These are phyloP conservation scores for Coprinopsis marcescibilis DNA, from an alignment of 768 basidiomycete genomes.

Conservation along the genomic window DNA sequence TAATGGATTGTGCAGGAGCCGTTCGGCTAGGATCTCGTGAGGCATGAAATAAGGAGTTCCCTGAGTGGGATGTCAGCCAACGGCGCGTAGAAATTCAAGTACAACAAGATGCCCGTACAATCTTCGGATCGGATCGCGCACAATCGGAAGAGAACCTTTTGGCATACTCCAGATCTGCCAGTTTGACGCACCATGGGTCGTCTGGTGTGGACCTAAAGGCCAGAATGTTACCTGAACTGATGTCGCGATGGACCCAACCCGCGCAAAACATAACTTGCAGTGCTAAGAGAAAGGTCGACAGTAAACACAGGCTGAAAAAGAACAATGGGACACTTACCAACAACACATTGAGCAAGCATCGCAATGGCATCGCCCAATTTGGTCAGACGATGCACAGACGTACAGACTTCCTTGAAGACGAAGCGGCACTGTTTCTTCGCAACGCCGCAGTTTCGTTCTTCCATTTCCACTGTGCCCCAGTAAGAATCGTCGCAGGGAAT, in stretches of 20 bases:
- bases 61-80: background rate
- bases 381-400: slow-evolving; percentile 1
- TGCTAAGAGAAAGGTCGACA: background rate
- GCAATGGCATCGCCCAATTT: slow-evolving; percentile 9
- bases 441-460: background rate
- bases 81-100: background rate
- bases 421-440: slow-evolving; percentile 10
- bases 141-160: background rate
- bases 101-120: background rate
- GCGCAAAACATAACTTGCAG: background rate
- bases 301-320: too few relatives aligned
- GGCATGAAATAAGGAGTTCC: slow-evolving; percentile 5
- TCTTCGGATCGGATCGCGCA: background rate
- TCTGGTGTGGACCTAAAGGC: background rate
- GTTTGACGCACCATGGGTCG: background rate
- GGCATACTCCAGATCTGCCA: background rate
- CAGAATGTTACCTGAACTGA: slow-evolving; percentile 1
- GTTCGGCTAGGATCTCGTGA: background rate
- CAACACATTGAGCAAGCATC: background rate
- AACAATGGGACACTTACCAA: too few relatives aligned
- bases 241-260: background rate
- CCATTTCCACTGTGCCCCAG: background rate
- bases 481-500: background rate
- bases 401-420: slow-evolving; percentile 10
- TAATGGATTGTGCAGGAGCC: background rate